A percentile compares a stretch with the other conserved stretches of the same genome.
phyloP scores from a whole-genome alignment of 2,329 filamentous ascomycete genomes.

The Orbilia quercus region DNA sequence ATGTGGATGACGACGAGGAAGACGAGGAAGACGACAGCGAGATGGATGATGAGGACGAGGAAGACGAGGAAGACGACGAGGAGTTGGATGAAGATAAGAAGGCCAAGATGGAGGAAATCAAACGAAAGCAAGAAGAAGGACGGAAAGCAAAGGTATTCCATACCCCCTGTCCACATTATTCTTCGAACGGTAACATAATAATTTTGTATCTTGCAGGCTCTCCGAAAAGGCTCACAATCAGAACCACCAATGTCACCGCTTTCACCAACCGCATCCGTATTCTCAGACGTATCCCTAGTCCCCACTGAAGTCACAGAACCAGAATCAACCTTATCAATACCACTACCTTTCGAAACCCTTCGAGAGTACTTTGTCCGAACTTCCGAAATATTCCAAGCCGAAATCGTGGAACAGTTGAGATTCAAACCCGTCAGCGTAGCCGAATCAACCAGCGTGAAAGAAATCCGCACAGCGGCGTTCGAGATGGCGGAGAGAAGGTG shows the following conservation, averaged over 20 bases:
- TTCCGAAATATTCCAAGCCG: constrained; percentile 86
- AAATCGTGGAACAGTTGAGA: constrained; percentile 73
- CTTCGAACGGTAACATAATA: too few relatives aligned
- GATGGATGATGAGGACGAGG: constrained; percentile 67
- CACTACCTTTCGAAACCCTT: constrained; percentile 82
- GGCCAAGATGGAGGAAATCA: constrained; percentile 64
- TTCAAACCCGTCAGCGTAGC: constrained; percentile 65
- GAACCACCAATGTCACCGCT: constrained; percentile 38
- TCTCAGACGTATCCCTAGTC: constrained; percentile 26
- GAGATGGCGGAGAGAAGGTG: constrained; percentile 93
- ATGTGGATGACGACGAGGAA: constrained; percentile 71
- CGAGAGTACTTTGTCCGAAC: constrained; percentile 93
- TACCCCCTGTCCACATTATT: too few relatives aligned
- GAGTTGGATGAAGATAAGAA: constrained; percentile 53
- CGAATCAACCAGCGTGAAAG: constrained; percentile 81
- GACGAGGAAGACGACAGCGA: constrained; percentile 71
- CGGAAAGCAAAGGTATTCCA: constrained; percentile 59
- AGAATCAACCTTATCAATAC: constrained; percentile 63
- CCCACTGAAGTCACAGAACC: constrained; percentile 45
- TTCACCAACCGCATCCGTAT: constrained; percentile 54
- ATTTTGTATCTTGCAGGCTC: constrained; percentile 8
- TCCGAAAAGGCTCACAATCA: constrained; percentile 26
- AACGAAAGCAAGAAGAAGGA: constrained; percentile 66
- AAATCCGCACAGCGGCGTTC: constrained; percentile 91
- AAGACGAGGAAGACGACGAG: constrained; percentile 64